Evolutionary conservation across 2,329 filamentous ascomycete genomes (phyloP).

Genomic region (Herpotrichia juniperi): DNA sequence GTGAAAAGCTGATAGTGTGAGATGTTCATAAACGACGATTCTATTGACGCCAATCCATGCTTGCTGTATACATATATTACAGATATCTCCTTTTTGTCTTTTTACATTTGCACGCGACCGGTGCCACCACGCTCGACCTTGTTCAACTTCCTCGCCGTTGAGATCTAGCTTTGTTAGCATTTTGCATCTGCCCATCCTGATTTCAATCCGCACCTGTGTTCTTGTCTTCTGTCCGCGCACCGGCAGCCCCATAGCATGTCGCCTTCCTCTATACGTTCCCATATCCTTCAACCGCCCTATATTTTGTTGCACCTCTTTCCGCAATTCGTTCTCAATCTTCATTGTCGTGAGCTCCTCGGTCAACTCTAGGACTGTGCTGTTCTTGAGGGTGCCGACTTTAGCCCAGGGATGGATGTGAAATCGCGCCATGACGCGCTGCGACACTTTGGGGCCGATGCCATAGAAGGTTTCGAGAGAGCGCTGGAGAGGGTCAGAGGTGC

Average conservation of each 20-base stretch:
- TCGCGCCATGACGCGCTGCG: constrained; percentile 81
- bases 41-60: constrained; percentile 1
- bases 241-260: constrained; percentile 91
- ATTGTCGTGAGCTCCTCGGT: constrained; percentile 86
- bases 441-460: constrained; percentile 42
- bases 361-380: constrained; percentile 79
- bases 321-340: constrained; percentile 91
- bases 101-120: constrained; percentile 36
- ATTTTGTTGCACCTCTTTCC: constrained; percentile 79
- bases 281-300: constrained; percentile 88
- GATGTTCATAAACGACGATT: too few relatives aligned
- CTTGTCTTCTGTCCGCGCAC: constrained; percentile 90
- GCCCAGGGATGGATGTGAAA: constrained; percentile 86
- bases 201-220: constrained; percentile 63
- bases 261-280: constrained; percentile 83
- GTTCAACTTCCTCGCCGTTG: constrained; percentile 65
- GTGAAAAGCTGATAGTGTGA: too few relatives aligned
- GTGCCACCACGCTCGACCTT: constrained; percentile 59
- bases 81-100: constrained; percentile 12
- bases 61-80: constrained; percentile 36
- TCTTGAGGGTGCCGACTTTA: constrained; percentile 74
- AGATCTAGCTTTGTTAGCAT: constrained; percentile 52
- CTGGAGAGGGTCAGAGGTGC: constrained; percentile 44
- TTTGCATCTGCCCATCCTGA: background rate
- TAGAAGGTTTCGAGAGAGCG: constrained; percentile 66